A percentile compares a stretch with the other conserved stretches of the same genome.
Evolutionary conservation across 352 stramenopile genomes (phyloP).

Genomic region (Phytophthora hybrid): DNA sequence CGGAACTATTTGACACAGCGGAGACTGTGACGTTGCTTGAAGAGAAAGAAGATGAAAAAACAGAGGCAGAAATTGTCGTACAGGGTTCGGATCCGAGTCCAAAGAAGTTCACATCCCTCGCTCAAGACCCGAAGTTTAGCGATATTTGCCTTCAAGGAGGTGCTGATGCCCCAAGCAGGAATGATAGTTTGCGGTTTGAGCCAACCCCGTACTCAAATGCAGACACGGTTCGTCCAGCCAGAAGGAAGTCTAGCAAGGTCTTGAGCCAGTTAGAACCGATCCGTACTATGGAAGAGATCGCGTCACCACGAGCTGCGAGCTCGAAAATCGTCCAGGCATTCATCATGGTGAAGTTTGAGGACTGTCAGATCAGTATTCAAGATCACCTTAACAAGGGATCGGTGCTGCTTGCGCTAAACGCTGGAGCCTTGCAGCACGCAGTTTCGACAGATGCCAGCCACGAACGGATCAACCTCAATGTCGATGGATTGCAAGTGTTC

Average conservation of each 20-base stretch:
- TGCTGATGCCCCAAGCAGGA: conserved; percentile 15
- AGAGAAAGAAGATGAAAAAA: conserved; percentile 23
- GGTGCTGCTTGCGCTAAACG: conserved; percentile 69
- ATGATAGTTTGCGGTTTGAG: conserved; percentile 26
- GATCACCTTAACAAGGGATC: conserved; percentile 75
- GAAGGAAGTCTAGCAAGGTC: conserved; percentile 17
- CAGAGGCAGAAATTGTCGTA: neutral
- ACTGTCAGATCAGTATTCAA: conserved; percentile 84
- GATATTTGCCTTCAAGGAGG: conserved; percentile 57
- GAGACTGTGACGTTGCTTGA: conserved; percentile 24
- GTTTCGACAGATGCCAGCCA: conserved; percentile 57
- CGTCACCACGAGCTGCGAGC: conserved; percentile 7
- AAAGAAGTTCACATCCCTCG: conserved; percentile 71
- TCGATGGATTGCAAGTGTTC: conserved; percentile 73
- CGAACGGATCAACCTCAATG: conserved; percentile 64
- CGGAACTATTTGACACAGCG: conserved; percentile 46
- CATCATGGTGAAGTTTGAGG: conserved; percentile 78
- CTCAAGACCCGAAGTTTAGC: conserved; percentile 77
- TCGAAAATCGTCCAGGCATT: conserved; percentile 57
- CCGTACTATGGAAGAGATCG: conserved; percentile 15
- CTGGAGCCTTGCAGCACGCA: conserved; percentile 64
- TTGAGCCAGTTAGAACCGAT: conserved; percentile 13
- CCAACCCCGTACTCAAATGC: conserved; percentile 41
- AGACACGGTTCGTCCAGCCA: conserved; percentile 33
- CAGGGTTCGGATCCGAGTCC: conserved; percentile 47